Evolutionary conservation across 1,284 basidiomycete genomes (phyloP).

Genomic region (Singerocomus rubriflavus): DNA sequence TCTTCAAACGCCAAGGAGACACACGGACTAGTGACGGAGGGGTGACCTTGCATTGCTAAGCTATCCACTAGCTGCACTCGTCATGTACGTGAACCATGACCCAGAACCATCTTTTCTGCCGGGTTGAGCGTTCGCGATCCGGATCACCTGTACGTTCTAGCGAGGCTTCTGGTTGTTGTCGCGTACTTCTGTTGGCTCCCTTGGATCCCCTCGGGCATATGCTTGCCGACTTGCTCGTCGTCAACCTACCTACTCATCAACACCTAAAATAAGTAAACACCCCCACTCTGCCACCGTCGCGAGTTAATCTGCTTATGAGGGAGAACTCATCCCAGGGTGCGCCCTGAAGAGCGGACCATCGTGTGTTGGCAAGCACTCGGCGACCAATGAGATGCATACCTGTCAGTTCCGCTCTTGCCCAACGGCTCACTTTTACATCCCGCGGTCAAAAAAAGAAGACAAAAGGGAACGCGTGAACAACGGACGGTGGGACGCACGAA

Average conservation of each 20-base stretch:
- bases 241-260: background rate
- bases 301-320: background rate
- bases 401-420: conserved; percentile 1
- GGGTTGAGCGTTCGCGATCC: background rate
- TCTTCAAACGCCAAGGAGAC: conserved; percentile 18
- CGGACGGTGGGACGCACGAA: no score
- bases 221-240: background rate
- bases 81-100: background rate
- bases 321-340: no score
- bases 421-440: no score
- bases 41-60: background rate
- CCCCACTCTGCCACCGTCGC: background rate
- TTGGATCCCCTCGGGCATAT: background rate
- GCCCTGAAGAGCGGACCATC: no score
- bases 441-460: no score
- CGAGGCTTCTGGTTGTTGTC: background rate
- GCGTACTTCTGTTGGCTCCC: background rate
- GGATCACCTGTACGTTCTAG: background rate
- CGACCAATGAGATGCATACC: conserved; percentile 1
- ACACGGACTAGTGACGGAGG: no score
- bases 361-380: background rate
- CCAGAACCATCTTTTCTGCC: background rate
- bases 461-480: no score
- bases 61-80: background rate
- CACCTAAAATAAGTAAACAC: background rate